Conservation (phyloP, 495 filamentous ascomycete genomes). For the Hyphodiscus hymeniophilus region DNA sequence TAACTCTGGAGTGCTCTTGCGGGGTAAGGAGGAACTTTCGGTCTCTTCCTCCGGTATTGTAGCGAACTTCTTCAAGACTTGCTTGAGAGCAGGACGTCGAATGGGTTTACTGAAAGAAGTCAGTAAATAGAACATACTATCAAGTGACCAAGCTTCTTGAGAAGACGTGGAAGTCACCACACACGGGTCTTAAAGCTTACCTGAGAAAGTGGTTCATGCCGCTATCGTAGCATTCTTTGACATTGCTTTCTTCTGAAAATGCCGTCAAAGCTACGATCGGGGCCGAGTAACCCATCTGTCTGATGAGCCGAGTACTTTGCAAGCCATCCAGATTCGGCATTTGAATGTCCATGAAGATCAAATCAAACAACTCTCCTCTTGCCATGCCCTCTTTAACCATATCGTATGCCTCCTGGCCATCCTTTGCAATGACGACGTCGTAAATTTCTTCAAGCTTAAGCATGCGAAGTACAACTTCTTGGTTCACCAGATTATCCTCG, state of each 20-base stretch:
- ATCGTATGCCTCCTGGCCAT: slow-evolving; percentile 86
- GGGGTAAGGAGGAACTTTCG: slow-evolving; percentile 22
- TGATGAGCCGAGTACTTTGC: slow-evolving; percentile 78
- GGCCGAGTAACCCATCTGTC: slow-evolving; percentile 75
- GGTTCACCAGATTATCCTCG: slow-evolving; percentile 92
- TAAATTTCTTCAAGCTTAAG: slow-evolving; percentile 43
- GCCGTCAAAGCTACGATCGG: slow-evolving; percentile 90
- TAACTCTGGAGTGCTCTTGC: neutral
- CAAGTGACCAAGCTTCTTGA: too few relatives aligned
- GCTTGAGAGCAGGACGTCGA: slow-evolving; percentile 70
- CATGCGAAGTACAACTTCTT: slow-evolving; percentile 74
- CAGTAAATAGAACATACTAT: slow-evolving; percentile 34
- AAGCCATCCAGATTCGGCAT: slow-evolving; percentile 93
- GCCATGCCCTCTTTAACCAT: slow-evolving; percentile 77
- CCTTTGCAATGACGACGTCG: slow-evolving; percentile 69
- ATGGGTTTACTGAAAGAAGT: slow-evolving; percentile 66
- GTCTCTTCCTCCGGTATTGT: slow-evolving; percentile 49
- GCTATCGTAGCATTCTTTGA: slow-evolving; percentile 72
- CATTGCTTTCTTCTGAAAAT: slow-evolving; percentile 83
- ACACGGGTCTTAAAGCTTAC: too few relatives aligned
- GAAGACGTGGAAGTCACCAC: too few relatives aligned
- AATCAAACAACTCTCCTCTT: slow-evolving; percentile 57
- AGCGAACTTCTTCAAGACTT: slow-evolving; percentile 64
- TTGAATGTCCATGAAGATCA: slow-evolving; percentile 92
- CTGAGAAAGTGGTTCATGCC: slow-evolving; percentile 65